These are phyloP conservation scores for Sinapis alba DNA, from an alignment of 441 rosid genomes.

Conservation along the genomic window DNA sequence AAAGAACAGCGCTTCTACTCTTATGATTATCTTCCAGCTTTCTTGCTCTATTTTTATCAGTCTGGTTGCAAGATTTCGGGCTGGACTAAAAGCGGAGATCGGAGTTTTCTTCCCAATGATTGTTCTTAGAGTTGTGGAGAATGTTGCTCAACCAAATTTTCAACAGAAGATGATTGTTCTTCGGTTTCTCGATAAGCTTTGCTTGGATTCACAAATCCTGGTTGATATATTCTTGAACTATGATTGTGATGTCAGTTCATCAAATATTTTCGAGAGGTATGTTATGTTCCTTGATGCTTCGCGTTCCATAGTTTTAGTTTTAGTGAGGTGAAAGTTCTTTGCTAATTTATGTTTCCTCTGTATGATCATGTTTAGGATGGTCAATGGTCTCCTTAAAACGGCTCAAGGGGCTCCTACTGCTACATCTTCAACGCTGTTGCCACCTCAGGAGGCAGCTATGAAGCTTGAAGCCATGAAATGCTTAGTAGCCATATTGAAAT, in stretches of 20 bases:
- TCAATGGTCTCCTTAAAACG: constrained; percentile 99
- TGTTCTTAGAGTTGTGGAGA: constrained; percentile 94
- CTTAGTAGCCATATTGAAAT: constrained; percentile 88
- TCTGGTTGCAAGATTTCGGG: constrained; percentile 94
- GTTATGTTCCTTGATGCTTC: background rate
- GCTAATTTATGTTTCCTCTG: background rate
- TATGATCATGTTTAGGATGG: constrained; percentile 67
- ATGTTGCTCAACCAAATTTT: constrained; percentile 96
- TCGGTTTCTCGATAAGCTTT: constrained; percentile 93
- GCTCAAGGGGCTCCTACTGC: constrained; percentile 98
- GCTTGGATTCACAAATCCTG: constrained; percentile 93
- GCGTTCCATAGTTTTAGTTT: background rate
- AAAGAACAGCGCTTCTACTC: constrained; percentile 95
- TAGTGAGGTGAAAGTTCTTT: background rate
- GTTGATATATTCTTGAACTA: constrained; percentile 98
- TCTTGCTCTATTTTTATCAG: constrained; percentile 99
- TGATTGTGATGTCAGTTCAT: constrained; percentile 98
- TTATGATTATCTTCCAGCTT: constrained; percentile 97
- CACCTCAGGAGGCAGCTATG: constrained; percentile 92
- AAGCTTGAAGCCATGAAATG: constrained; percentile 98
- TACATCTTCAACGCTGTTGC: constrained; percentile 72
- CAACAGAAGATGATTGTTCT: constrained; percentile 99
- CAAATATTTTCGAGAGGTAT: constrained; percentile 96
- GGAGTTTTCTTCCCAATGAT: constrained; percentile 99
- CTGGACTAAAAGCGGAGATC: constrained; percentile 98